Evolutionary conservation across 2,329 filamentous ascomycete species (phyloP), one percentile per base, ranked within the genome.

Genomic region (Nannizzia gypsea): DNA sequence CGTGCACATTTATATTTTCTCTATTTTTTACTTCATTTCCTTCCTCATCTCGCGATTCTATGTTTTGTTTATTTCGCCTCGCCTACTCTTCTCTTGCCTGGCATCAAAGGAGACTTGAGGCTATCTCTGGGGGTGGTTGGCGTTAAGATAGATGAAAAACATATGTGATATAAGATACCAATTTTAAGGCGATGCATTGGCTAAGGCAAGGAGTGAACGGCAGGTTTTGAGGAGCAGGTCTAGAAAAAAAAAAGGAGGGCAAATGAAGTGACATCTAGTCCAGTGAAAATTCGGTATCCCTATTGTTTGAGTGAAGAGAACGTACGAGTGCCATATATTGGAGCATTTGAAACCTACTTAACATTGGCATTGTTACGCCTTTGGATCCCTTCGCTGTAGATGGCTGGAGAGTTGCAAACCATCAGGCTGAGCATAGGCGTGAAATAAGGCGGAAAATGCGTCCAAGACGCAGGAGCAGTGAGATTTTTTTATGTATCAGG

Each of bases 141-240:
- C 50, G 50, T 54, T 54, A 13, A 54, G 50, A 54, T 31, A 54
- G 50, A 54, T 20, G 50, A 54, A 17, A 34, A n/a, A n/a, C 31
- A 17, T 24, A 54, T 34, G 50, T 54, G 50, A 28, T 54, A 31
- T 17, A 54, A 28, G 11, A 22, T 15, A n/a, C 13, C 22, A 34
- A 8, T 36, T 31, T n/a, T 34, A 26, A 48, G 26, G 50, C 17
- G 50, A 54, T 54, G 50, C 50, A 54, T 54, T 11, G 50, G 28
- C 13, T 34, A 24, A 31, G 48, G 28, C 13, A 52, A 28, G 38
- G 26, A 36, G 31, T 36, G 31, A 11, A 36, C 9, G 4, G 31
- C 31, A 36, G 9, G 31, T 13, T 36, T 11, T 36, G 13, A 36
- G 31, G 31, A 13, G 31, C 31, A 36, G 24, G 50, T 26, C 28